Conservation (phyloP, 768 basidiomycete genomes). For the Tylopilus sp. region DNA sequence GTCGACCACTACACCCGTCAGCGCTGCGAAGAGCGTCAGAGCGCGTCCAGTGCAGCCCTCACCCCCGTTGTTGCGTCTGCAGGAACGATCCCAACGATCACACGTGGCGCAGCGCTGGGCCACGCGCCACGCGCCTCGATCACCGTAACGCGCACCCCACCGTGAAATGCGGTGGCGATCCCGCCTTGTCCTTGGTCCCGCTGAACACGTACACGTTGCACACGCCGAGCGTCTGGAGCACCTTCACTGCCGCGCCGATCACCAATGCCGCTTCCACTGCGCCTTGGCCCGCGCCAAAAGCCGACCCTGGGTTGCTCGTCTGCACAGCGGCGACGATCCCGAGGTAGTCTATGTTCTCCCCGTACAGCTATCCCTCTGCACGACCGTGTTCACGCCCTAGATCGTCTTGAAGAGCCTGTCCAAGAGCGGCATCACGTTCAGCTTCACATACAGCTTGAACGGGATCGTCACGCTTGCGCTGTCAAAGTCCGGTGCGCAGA, state of each 20-base stretch:
- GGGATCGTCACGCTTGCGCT: constrained; percentile 98
- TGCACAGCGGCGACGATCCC: constrained; percentile 68
- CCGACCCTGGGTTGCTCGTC: constrained; percentile 36
- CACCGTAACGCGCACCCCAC: constrained; percentile 49
- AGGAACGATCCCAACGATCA: constrained; percentile 90
- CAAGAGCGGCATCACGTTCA: constrained; percentile 82
- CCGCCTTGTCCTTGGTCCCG: constrained; percentile 73
- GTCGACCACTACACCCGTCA: constrained; percentile 80
- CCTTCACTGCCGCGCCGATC: constrained; percentile 94
- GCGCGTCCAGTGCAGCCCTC: constrained; percentile 15
- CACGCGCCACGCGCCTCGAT: constrained; percentile 57
- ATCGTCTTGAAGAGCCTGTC: constrained; percentile 76
- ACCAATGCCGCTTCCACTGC: constrained; percentile 57
- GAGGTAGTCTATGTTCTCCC: constrained; percentile 97
- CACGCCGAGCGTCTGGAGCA: constrained; percentile 67
- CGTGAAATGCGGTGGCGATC: constrained; percentile 63
- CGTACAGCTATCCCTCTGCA: constrained; percentile 52
- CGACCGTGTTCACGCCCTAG: constrained; percentile 94
- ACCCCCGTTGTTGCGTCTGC: constrained; percentile 50
- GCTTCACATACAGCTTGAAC: too few species aligned
- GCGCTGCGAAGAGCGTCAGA: constrained; percentile 54
- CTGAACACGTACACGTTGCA: constrained; percentile 82
- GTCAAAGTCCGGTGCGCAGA: constrained; percentile 74
- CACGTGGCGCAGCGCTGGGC: constrained; percentile 53
- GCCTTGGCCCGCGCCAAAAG: not conserved